Evolutionary conservation across 805 yeast species (phyloP), one percentile per base, ranked within the genome.

Genomic region (Cyberlindnera mississippiensis): DNA sequence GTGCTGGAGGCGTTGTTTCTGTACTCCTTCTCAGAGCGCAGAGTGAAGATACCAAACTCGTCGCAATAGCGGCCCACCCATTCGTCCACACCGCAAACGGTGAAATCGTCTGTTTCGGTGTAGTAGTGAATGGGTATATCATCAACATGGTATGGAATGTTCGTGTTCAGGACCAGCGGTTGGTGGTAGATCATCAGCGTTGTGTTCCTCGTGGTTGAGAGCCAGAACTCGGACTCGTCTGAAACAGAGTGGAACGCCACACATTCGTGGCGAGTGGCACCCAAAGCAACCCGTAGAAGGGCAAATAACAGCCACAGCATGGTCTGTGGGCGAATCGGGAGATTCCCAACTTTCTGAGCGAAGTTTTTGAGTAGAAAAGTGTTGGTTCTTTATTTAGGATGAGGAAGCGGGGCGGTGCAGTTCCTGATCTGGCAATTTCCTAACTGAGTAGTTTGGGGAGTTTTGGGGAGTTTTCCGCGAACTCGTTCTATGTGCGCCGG

Each of bases 71-170:
- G 22, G 1, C 50, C 47, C 7, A 12, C n/a, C 24, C 26, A 33
- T 35, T 46, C 45, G 2, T 13, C 30, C 15, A 42, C 3, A 3
- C 50, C 50, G 28, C 50, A 46, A 9, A 46, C 50, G 1, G 47
- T 46, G 37, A 46, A 46, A 24, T 40, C 43, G 6, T 40, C 41
- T 4, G 32, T 36, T 20, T 28, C 33, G 3, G 46, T 11, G 26
- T 46, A 46, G 35, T 24, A 42, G 27, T 46, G 50, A 17, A 42
- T 40, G 13, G 44, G 47, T 14, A 18, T 14, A 20, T 46, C 50
- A 27, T 12, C 19, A 14, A 42, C 24, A 1, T 19, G 8, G 22
- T 9, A 40, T 13, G 50, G 50, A 3, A 40, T 38, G 24, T 46
- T 46, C 14, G 45, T 28, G 28, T 22, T 5, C 11, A 46, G 36